Conservation (phyloP, 2,329 filamentous ascomycete species). For the Hymenoscyphus albidus region DNA sequence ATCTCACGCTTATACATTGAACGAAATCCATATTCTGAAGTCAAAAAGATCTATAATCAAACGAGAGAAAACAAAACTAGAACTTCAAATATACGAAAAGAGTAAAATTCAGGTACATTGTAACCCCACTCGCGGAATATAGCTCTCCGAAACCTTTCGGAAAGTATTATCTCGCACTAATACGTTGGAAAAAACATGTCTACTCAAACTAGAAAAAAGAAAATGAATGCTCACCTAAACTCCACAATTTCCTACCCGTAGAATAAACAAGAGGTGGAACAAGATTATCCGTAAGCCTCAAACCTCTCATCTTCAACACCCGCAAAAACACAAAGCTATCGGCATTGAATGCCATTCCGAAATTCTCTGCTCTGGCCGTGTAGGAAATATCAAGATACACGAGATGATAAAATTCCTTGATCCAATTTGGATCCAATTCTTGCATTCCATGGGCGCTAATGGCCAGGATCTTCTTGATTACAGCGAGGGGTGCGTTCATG, state of each 20-base stretch:
- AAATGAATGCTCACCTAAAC: background rate
- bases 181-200: background rate
- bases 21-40: background rate
- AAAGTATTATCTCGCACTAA: background rate
- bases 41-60: too few relatives aligned
- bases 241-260: constrained; percentile 16
- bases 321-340: constrained; percentile 23
- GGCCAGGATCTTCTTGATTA: background rate
- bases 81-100: too few relatives aligned
- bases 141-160: too few relatives aligned
- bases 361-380: constrained; percentile 10
- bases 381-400: constrained; percentile 25
- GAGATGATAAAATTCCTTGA: constrained; percentile 6
- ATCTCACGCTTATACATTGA: background rate
- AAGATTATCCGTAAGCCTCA: constrained; percentile 44
- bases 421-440: background rate
- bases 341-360: background rate
- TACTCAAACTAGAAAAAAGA: background rate
- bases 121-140: too few relatives aligned
- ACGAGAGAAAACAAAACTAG: too few relatives aligned
- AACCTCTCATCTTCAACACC: constrained; percentile 48
- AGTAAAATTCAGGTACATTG: too few relatives aligned
- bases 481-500: background rate
- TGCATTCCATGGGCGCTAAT: background rate
- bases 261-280: constrained; percentile 36